Conservation (phyloP, 441 rosid genomes). For the Pelargonium fulgidum region DNA sequence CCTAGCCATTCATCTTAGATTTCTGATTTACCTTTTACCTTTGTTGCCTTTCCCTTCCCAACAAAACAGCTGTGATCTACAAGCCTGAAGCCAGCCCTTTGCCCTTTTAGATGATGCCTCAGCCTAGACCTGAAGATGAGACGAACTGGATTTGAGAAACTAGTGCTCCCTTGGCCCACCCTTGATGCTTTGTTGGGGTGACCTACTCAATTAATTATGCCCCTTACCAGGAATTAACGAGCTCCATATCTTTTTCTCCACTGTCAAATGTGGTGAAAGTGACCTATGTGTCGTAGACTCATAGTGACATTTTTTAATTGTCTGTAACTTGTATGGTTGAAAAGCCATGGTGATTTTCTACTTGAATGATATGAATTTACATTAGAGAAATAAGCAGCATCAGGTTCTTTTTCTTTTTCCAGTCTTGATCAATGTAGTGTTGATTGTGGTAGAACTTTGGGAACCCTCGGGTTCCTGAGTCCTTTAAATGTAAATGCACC, state of each 20-base stretch:
- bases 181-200: background rate
- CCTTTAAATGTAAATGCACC: background rate
- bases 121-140: slow-evolving; percentile 4
- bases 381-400: too few species aligned
- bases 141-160: slow-evolving; percentile 5
- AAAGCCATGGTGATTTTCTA: too few species aligned
- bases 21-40: slow-evolving; percentile 8
- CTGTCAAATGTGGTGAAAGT: too few species aligned
- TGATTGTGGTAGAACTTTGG: too few species aligned
- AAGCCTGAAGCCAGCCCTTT: slow-evolving; percentile 22
- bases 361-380: too few species aligned
- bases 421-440: too few species aligned
- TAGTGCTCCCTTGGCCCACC: background rate
- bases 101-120: slow-evolving; percentile 20
- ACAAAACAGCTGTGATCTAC: slow-evolving; percentile 23
- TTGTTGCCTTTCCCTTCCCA: slow-evolving; percentile 6
- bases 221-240: background rate
- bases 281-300: background rate
- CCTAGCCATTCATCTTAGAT: background rate
- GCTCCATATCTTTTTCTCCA: too few species aligned
- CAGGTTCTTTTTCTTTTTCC: too few species aligned
- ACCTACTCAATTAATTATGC: background rate
- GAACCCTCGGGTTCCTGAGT: too few species aligned
- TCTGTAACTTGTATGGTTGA: background rate
- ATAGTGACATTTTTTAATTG: background rate